Evolutionary conservation across 2,329 filamentous ascomycete genomes (phyloP), one percentile per base, ranked within the genome.

Genomic region (Cladobotryum mycophilum): DNA sequence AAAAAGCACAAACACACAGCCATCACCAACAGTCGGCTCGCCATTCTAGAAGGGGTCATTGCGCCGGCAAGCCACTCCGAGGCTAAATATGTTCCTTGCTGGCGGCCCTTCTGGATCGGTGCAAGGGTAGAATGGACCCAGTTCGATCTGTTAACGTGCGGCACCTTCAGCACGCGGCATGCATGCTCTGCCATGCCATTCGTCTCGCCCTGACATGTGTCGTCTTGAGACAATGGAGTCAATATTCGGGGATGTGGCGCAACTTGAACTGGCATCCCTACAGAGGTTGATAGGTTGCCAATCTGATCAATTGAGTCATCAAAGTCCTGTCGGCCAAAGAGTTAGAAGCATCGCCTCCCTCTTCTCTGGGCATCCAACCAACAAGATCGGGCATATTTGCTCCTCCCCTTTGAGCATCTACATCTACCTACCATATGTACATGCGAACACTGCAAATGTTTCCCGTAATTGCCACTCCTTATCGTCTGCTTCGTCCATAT

Each of bases 81-180:
- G 22, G 12, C 42, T 45, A 45, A 33, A 11, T 8, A 30, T 7
- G 25, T 30, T 30, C 25, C 25, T 30, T 25, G 17, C 25, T 17
- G 12, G 40, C 15, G 40, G 40, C 17, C 17, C 40, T 22, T 25
- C 49, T 51, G 13, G 49, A 51, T 51, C 49, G 49, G 49, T 40
- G 17, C 45, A 48, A 37, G 45, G 14, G 43, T 12, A 30, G 9
- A 30, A 30, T 30, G 25, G 25, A 11, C 38, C 43, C 44, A 5
- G 15, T 42, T 42, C 45, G 49, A 52, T 52, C 49, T 41, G 14
- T 45, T 36, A 20, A 48, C 47, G 41, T 20, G 36, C 45, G 41
- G 42, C 37, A 8, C 45, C 25, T 30, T 38, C 37, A 47, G 43
- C 49, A 48, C 41, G 45, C 45, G 49, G 48, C 45, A 42, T 42